Evolutionary conservation across 164 flowering plant genomes (phyloP).

Genomic region (Kalanchoe fedtschenkoi): DNA sequence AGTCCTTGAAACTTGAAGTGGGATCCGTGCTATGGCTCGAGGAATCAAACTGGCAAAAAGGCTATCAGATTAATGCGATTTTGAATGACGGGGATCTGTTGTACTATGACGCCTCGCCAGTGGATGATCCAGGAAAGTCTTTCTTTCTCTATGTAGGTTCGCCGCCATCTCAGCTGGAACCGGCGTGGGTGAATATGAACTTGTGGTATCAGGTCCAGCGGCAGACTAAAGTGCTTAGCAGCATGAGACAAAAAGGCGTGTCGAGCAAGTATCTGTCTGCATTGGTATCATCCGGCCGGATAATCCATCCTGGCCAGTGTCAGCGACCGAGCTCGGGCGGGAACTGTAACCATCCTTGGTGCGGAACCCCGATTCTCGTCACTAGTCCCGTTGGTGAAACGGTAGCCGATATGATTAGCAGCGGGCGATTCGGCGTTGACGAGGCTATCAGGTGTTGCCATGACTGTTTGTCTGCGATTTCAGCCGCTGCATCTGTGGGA

Average conservation of each 20-base stretch:
- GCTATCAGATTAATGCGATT: conserved; percentile 56
- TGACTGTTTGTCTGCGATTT: conserved; percentile 69
- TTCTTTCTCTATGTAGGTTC: conserved; percentile 67
- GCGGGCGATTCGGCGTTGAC: conserved; percentile 40
- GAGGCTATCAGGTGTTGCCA: conserved; percentile 76
- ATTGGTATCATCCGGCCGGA: conserved; percentile 65
- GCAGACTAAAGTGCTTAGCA: conserved; percentile 66
- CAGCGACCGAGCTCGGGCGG: conserved; percentile 44
- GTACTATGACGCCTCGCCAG: conserved; percentile 45
- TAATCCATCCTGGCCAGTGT: conserved; percentile 74
- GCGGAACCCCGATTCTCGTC: conserved; percentile 83
- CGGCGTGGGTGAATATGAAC: conserved; percentile 87
- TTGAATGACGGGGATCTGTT: conserved; percentile 32
- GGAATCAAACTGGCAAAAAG: conserved; percentile 53
- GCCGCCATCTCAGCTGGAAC: conserved; percentile 78
- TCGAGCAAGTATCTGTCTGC: conserved; percentile 70
- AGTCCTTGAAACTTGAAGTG: conserved; percentile 38
- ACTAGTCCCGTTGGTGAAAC: conserved; percentile 70
- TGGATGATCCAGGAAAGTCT: conserved; percentile 50
- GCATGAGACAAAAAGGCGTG: conserved; percentile 71
- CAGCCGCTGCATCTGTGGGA: conserved; percentile 47
- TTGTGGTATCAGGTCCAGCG: conserved; percentile 93
- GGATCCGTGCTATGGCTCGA: conserved; percentile 80
- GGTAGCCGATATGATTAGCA: conserved; percentile 36
- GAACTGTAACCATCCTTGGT: conserved; percentile 80